Percentiles rank a stretch among this genome's conserved stretches.
These are phyloP conservation scores for Arbutus unedo DNA, from an alignment of 148 eudicot species.

Conservation along the genomic window DNA sequence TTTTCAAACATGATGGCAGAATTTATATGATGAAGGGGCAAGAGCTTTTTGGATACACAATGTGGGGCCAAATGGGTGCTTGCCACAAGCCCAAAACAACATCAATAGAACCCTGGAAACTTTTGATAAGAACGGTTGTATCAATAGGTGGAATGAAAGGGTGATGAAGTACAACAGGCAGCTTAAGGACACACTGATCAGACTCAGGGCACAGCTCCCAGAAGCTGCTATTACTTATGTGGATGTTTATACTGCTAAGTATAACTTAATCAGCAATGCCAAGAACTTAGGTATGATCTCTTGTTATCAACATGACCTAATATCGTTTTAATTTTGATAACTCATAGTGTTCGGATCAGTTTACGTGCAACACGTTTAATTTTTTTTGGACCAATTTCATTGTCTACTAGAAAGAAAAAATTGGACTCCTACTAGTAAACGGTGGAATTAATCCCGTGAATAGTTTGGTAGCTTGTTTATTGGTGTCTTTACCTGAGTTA, in stretches of 20 bases:
- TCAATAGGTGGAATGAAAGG: constrained; percentile 26
- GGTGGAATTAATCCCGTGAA: no score
- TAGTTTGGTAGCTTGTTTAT: no score
- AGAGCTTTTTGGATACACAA: constrained; percentile 36
- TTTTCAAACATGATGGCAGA: constrained; percentile 12
- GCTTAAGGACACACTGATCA: constrained; percentile 20
- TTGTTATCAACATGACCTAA: no score
- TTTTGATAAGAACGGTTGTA: constrained; percentile 28
- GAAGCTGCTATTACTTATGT: constrained; percentile 25
- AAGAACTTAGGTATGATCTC: constrained; percentile 29
- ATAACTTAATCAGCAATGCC: constrained; percentile 24
- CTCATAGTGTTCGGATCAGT: no score
- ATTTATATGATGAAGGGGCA: constrained; percentile 29
- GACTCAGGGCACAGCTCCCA: constrained; percentile 25
- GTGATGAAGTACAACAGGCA: constrained; percentile 25
- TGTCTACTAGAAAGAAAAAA: no score
- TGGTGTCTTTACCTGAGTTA: no score
- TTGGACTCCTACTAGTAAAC: no score
- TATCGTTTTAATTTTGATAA: no score
- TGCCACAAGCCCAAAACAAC: constrained; percentile 9
- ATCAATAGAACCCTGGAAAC: background rate
- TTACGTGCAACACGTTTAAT: no score
- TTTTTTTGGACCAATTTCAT: no score
- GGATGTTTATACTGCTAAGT: constrained; percentile 29
- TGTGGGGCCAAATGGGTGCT: constrained; percentile 38